phyloP scores from a whole-genome alignment of 78 protist species.

The Parvularia atlantis region DNA sequence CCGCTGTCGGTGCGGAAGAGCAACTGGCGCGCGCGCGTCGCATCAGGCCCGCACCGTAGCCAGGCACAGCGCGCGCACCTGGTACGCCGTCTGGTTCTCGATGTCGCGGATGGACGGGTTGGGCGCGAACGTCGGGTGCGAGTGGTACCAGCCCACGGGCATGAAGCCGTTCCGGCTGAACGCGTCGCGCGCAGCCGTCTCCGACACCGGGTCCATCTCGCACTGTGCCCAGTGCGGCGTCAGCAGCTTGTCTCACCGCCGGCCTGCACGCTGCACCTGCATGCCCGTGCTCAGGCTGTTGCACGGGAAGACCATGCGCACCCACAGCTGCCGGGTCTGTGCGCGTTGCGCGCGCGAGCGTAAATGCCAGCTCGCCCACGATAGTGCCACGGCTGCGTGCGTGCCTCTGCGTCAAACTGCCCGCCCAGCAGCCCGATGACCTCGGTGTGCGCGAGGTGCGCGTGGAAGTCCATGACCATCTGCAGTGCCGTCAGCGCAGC shows the following conservation, averaged over 20 bases:
- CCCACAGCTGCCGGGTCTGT: no score
- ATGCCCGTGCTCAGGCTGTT: slow-evolving; percentile 15
- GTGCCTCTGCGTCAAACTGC: slow-evolving; percentile 15
- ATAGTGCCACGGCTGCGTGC: no score
- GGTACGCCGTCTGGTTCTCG: no score
- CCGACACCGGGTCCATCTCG: slow-evolving; percentile 53
- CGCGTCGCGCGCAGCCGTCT: slow-evolving; percentile 20
- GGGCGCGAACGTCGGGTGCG: slow-evolving; percentile 61
- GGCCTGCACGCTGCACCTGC: slow-evolving; percentile 1
- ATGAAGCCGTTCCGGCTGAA: slow-evolving; percentile 7
- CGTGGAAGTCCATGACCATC: no score
- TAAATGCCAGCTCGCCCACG: no score
- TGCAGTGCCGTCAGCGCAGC: no score
- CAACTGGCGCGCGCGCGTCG: no score
- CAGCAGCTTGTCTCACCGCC: neutral
- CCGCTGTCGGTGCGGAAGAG: no score
- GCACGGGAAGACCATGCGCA: slow-evolving; percentile 35
- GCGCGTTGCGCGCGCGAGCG: no score
- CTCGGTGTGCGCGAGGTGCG: slow-evolving; percentile 47
- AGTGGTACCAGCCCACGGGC: slow-evolving; percentile 73
- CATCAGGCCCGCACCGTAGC: no score
- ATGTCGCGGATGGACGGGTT: slow-evolving; percentile 57
- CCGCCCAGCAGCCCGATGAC: slow-evolving; percentile 63
- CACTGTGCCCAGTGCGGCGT: no score
- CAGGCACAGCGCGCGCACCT: no score